These are phyloP conservation scores for Mortierella hygrophila DNA, from an alignment of 192 early-diverging fungal genomes.

Conservation along the genomic window DNA sequence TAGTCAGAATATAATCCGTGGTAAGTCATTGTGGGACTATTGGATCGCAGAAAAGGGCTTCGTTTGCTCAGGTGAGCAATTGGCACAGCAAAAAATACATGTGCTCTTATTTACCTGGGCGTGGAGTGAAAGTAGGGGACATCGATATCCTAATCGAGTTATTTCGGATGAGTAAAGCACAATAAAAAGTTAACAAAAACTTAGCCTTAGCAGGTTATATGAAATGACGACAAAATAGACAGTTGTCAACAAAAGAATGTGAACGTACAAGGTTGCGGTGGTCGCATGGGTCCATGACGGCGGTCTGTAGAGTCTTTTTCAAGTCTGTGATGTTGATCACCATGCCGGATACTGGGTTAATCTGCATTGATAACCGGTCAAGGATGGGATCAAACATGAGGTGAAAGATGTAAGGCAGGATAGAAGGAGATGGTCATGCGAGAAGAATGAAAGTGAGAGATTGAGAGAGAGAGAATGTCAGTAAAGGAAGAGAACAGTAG, in stretches of 20 bases:
- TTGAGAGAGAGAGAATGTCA: background rate
- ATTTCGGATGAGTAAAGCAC: background rate
- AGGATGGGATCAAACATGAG: background rate
- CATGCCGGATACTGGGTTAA: slow-evolving; percentile 89
- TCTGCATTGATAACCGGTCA: slow-evolving; percentile 28
- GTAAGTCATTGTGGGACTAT: background rate
- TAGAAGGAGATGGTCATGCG: background rate
- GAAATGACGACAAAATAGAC: background rate
- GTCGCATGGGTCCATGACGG: slow-evolving; percentile 85
- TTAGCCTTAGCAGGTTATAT: background rate
- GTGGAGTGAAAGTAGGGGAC: slow-evolving; percentile 78
- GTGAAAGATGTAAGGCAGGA: background rate
- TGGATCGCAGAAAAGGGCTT: background rate
- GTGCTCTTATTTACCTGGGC: slow-evolving; percentile 64
- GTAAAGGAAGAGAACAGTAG: background rate
- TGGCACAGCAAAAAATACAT: background rate
- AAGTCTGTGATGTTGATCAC: slow-evolving; percentile 86
- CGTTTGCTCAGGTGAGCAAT: background rate
- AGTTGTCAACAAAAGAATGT: background rate
- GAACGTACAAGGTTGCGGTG: slow-evolving; percentile 83
- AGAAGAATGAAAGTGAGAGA: too few species aligned
- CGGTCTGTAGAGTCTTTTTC: slow-evolving; percentile 80
- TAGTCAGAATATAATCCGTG: slow-evolving; percentile 1
- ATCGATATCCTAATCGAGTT: slow-evolving; percentile 77
- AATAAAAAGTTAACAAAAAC: background rate